Evolutionary conservation across 2,329 filamentous ascomycete species (phyloP), one percentile per base, ranked within the genome.

Genomic region (Diaporthe vaccinii): DNA sequence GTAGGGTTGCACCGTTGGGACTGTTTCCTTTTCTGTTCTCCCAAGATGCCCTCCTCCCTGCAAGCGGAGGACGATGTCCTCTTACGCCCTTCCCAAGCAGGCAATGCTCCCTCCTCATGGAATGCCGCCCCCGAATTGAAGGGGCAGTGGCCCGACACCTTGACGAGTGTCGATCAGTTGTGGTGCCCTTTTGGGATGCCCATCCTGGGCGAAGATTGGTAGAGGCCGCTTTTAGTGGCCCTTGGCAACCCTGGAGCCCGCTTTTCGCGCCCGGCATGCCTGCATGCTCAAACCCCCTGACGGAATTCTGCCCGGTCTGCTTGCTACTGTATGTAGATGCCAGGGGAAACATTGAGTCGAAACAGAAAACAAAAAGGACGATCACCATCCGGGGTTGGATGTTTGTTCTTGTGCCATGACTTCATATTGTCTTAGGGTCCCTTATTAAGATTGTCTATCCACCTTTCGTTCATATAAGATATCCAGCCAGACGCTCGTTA

Each of bases 131-230:
- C 70, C 31, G 41, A 12, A 61, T 51, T 59, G 36, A 34, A 61
- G 44, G 57, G 58, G 44, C 25, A 59, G 62, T 74, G 65, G 65
- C 65, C 57, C 73, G 62, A 61, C 46, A 70, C 58, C 55, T 74
- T 44, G 55, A 71, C 53, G 44, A 71, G 72, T 46, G 73, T 46
- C 73, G 67, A 74, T 74, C 73, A 36, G 55, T 46, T 44, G 58
- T 49, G 51, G 15, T 39, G 41, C 69, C 62, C 58, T 39, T 31
- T 55, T 71, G 51, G 53, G 68, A 44, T 46, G 53, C 41, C 41
- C 44, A 72, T 51, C 57, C 70, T 6, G 53, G 70, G 15, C 70
- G 15, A 61, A 46, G 44, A 53, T 53, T 72, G 70, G 70, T 62
- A 55, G 65, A 55, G 39, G 59, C 59, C 59, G 36, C 59, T 62